A percentile compares a stretch with the other conserved stretches of the same genome.
phyloP scores from a whole-genome alignment of 176 grass and related monocot genomes.

The Oryza rufipogon region DNA sequence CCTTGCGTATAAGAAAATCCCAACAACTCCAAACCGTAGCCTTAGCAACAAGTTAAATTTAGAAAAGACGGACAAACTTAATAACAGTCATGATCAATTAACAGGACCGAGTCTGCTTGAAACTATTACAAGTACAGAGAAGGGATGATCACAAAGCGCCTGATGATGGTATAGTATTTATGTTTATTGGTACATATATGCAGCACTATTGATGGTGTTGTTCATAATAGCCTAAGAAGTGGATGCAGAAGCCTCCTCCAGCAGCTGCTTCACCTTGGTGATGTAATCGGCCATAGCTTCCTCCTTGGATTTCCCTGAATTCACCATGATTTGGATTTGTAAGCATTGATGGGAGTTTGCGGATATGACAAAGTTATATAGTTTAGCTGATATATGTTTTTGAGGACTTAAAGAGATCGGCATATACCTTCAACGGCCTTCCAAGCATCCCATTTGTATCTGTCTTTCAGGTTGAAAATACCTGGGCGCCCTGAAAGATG shows the following conservation, averaged over 20 bases:
- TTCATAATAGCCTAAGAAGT: constrained; percentile 32
- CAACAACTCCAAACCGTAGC: too few species aligned
- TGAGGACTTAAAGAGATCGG: background rate
- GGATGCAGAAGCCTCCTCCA: constrained; percentile 60
- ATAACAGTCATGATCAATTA: background rate
- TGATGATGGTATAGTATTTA: background rate
- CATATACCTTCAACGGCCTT: constrained; percentile 76
- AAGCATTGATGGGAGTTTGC: background rate
- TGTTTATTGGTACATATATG: background rate
- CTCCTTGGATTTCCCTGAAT: constrained; percentile 69
- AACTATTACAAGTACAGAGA: background rate
- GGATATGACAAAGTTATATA: background rate
- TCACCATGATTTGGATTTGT: background rate
- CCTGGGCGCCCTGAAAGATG: constrained; percentile 56
- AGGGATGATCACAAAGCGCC: background rate
- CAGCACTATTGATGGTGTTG: background rate
- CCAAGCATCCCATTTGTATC: constrained; percentile 91
- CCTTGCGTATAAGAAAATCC: too few species aligned
- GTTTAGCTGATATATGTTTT: background rate
- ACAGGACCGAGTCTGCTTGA: background rate
- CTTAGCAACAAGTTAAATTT: too few species aligned
- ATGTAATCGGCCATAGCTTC: constrained; percentile 79
- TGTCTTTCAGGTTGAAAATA: constrained; percentile 69
- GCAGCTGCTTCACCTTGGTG: constrained; percentile 82
- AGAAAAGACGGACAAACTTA: background rate